Evolutionary conservation across 2,329 filamentous ascomycete genomes (phyloP), one percentile per base, ranked within the genome.

Genomic region (Phialophora verrucosa): DNA sequence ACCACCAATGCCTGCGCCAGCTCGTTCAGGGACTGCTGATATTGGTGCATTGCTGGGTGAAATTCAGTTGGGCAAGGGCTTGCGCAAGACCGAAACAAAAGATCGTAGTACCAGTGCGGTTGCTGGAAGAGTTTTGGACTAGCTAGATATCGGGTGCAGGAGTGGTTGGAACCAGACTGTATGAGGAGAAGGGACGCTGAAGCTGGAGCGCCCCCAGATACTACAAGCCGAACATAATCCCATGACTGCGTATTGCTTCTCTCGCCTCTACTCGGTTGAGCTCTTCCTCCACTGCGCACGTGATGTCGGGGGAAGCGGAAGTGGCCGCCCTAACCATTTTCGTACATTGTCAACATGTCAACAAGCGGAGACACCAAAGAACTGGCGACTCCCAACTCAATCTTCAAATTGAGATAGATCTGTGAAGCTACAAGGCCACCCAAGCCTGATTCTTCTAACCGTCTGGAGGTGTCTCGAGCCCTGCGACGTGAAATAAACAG

Each of bases 31-130:
- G 11, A 78, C 72, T 8, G 74, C 86, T 23, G 87, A 70, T 70
- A 80, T 83, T 29, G 82, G 85, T 67, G 87, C 88, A 0, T 84
- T 99, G 74, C 78, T 99, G 70, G 89, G 88, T 66, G 88, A 97
- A 76, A 98, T 99, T 68, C 89, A 94, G 75, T 81, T 87, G 69
- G 94, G 95, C 51, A 93, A 79, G 78, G 79, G 88, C 2, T 81
- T 99, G 75, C 93, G 85, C 83, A 98, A 98, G 84, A 92, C 93
- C 27, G 83, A 90, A 77, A 98, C 95, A 0, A 93, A 92, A 78
- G 95, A 99, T 78, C 89, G 89, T 78, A 97, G 93, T 78, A 79
- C 73, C 56, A 85, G 91, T 59, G 78, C 88, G 60, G 83, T 89
- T 65, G 91, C 92, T 25, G 94, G 94, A n/a, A 87, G 88, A 67